Evolutionary conservation across 768 basidiomycete species (phyloP), one percentile per base, ranked within the genome.

Genomic region (Psilocybe sp.): DNA sequence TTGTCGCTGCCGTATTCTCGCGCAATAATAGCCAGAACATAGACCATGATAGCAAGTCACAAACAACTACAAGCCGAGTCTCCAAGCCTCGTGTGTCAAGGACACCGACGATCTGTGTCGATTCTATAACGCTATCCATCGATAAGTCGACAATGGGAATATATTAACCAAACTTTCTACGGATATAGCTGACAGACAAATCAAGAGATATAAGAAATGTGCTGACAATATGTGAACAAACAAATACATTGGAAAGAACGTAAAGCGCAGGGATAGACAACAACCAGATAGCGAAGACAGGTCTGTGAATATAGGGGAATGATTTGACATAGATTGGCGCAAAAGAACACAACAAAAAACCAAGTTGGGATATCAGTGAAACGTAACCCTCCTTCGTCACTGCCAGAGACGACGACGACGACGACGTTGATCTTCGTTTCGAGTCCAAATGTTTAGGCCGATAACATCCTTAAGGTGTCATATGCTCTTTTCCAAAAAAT

Each of bases 401-500:
- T 28, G 23, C 23, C 23, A 28, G 23, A 28, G 57, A 43, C 43
- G 52, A 38, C 46, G 58, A 50, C 50, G 57, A 46, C 51, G 60
- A 65, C 52, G 56, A 57, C 53, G 62, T 56, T 52, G 60, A 48
- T 40, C 55, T 47, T 40, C 40, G 44, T 57, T 37, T 44, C 47
- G 38, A 46, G 23, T 40, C 40, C 34, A 40, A 62, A 59, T 57
- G 55, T 47, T 40, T 46, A 49, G 62, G 69, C 59, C 65, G 59
- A 61, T 69, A 64, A 57, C 54, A 49, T 64, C 57, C 47, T 45
- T 37, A 35, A 45, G 34, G 47, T 53, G 33, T 44, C 35, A 16
- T 44, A 50, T 55, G 47, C 60, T 58, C 50, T 60, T 54, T 64
- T 59, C 56, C 65, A 53, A 53, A 59, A 54, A 58, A 61, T 73